Base-by-base conservation (phyloP, 2,329 filamentous ascomycete genomes). In the Cercospora janseana region DNA sequence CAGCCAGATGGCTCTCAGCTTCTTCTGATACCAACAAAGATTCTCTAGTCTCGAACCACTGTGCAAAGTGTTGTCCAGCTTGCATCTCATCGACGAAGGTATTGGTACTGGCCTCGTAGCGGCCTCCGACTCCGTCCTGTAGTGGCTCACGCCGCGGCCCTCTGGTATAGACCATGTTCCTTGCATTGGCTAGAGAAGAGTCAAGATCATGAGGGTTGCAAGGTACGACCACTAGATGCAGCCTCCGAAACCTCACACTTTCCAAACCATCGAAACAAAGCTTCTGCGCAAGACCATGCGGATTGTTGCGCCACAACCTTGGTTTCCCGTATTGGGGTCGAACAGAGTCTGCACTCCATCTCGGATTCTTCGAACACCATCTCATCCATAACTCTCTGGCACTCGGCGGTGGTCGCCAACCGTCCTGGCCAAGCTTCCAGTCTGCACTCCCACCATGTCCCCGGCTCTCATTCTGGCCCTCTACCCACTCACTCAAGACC, bases 231-330 rank as follows among this genome's bases (percentile, higher is more conserved):
- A n/a, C n/a, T n/a, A n/a, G n/a, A n/a, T n/a, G 68, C 23, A 75
- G 50, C 4, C 73, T 63, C 21, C 73, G 67, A 28, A 75, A 55
- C 2, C 73, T 68, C 16, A 76, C 51, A 26, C 66, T 72, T 46
- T 75, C 66, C 2, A 76, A 59, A 0, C 66, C 68, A 6, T 52
- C 57, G 2, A 66, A 61, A 35, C 66, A 54, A 4, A 64, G 54
- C 6, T 38, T 26, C 7, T 53, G 28, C 4, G 65, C 62, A 7
- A 66, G 38, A 5, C 45, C 49, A 13, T 61, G 56, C 3, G 56
- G 58, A 31, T 60, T 51, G 1, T n/a, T n/a, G n/a, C n/a, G n/a
- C n/a, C n/a, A n/a, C n/a, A n/a, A n/a, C n/a, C n/a, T n/a, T n/a
- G n/a, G n/a, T n/a, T n/a, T n/a, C n/a, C n/a, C n/a, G n/a, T n/a